Conservation (phyloP, 192 early-diverging fungal species). For the Polychytrium aggregatum region DNA sequence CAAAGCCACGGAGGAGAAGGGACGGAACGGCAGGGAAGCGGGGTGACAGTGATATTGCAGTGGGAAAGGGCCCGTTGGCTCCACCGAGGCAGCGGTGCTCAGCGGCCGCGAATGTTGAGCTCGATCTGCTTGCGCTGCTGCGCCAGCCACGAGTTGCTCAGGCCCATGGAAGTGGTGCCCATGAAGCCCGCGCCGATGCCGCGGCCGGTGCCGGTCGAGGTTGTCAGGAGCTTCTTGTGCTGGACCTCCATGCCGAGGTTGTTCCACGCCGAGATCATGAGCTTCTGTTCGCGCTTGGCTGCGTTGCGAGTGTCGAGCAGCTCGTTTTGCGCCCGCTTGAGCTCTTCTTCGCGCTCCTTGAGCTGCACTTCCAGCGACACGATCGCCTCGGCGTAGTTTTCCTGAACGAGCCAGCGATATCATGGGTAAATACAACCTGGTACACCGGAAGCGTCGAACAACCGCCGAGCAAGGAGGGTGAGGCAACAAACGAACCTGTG, state of each 20-base stretch:
- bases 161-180: background rate
- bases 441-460: background rate
- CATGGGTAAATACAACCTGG: background rate
- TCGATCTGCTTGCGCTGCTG: conserved; percentile 45
- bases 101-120: no score
- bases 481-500: background rate
- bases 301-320: conserved; percentile 60
- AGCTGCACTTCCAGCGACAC: conserved; percentile 17
- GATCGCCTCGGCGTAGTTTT: conserved; percentile 36
- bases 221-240: conserved; percentile 27
- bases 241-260: conserved; percentile 39
- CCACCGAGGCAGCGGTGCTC: no score
- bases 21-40: no score
- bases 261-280: conserved; percentile 78
- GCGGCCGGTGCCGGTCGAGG: conserved; percentile 13
- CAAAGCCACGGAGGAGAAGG: no score
- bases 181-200: background rate
- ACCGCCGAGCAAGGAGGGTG: background rate
- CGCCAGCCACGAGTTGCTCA: conserved; percentile 51
- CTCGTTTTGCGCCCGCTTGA: conserved; percentile 38
- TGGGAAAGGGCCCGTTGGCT: no score
- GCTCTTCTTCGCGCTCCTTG: conserved; percentile 22
- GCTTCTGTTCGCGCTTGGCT: conserved; percentile 61
- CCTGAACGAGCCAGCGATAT: conserved; percentile 5
- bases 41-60: no score